A percentile compares a stretch with the other conserved stretches of the same genome.
These are phyloP conservation scores for Leccinum rimulosum DNA, from an alignment of 768 basidiomycete species.

Conservation along the genomic window DNA sequence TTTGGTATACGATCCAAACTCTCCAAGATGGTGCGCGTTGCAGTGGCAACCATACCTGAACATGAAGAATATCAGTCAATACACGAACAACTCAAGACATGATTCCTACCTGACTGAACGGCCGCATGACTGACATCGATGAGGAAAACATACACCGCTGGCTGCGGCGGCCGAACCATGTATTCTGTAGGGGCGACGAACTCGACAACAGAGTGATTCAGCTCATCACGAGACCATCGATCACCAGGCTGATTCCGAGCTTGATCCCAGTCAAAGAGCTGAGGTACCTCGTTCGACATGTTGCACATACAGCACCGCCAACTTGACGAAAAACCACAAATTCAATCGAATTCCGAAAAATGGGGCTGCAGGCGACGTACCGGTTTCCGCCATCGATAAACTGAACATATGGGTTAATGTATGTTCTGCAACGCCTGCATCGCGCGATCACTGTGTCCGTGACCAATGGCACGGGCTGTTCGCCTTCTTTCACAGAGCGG, in stretches of 20 bases:
- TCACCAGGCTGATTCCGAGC: conserved; percentile 91
- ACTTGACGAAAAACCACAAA: conserved; percentile 33
- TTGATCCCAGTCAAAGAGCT: conserved; percentile 98
- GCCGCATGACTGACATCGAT: conserved; percentile 95
- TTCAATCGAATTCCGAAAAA: conserved; percentile 1
- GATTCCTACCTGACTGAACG: conserved; percentile 77
- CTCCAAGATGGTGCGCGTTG: conserved; percentile 94
- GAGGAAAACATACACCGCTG: conserved; percentile 94
- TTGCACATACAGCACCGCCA: conserved; percentile 99
- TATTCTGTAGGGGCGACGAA: conserved; percentile 98
- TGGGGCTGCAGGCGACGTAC: conserved; percentile 35
- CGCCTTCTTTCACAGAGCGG: conserved; percentile 79
- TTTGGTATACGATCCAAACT: conserved; percentile 94
- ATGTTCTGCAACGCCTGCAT: conserved; percentile 92
- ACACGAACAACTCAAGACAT: neutral
- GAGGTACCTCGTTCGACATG: conserved; percentile 97
- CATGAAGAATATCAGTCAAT: neutral
- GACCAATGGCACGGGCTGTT: conserved; percentile 83
- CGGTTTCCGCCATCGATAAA: conserved; percentile 98
- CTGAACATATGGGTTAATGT: conserved; percentile 96
- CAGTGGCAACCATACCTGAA: conserved; percentile 95
- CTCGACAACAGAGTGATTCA: conserved; percentile 93
- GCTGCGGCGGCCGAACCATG: conserved; percentile 98
- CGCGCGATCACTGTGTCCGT: conserved; percentile 94
- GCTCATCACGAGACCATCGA: conserved; percentile 89